Conservation (phyloP, 2,329 filamentous ascomycete genomes). For the Colletotrichum tofieldiae region DNA sequence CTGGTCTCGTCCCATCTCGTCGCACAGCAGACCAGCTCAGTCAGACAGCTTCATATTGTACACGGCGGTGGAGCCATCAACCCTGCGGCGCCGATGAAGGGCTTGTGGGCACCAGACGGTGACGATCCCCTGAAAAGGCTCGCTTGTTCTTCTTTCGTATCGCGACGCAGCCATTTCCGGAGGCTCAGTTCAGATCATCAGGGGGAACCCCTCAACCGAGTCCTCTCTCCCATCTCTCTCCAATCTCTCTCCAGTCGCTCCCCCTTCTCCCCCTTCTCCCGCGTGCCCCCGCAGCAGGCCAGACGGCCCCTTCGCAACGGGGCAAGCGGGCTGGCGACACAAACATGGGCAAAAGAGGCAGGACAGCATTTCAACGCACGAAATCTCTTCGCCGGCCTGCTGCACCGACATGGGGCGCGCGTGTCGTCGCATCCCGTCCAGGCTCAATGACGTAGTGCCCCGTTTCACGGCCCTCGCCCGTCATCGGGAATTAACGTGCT, state of each 20-base stretch:
- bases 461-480: conserved; percentile 38
- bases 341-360: conserved; percentile 29
- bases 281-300: conserved; percentile 11
- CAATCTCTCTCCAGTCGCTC: not conserved
- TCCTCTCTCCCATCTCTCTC: not conserved
- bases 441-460: conserved; percentile 40
- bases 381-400: conserved; percentile 30
- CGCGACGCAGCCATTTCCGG: conserved; percentile 12
- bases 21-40: not conserved
- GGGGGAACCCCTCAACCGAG: not conserved
- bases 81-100: conserved; percentile 12
- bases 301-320: not conserved
- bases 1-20: conserved; percentile 5
- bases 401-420: conserved; percentile 16
- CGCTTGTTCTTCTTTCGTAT: conserved; percentile 12
- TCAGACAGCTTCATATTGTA: not conserved
- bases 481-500: conserved; percentile 39
- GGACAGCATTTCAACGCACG: conserved; percentile 26
- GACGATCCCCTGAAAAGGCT: conserved; percentile 31
- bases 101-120: conserved; percentile 20
- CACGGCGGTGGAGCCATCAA: conserved; percentile 8
- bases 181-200: conserved; percentile 15
- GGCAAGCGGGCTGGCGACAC: not conserved
- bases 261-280: not conserved
- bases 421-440: conserved; percentile 33